phyloP scores from a whole-genome alignment of 78 protist species.

The Emiliania huxleyi region DNA sequence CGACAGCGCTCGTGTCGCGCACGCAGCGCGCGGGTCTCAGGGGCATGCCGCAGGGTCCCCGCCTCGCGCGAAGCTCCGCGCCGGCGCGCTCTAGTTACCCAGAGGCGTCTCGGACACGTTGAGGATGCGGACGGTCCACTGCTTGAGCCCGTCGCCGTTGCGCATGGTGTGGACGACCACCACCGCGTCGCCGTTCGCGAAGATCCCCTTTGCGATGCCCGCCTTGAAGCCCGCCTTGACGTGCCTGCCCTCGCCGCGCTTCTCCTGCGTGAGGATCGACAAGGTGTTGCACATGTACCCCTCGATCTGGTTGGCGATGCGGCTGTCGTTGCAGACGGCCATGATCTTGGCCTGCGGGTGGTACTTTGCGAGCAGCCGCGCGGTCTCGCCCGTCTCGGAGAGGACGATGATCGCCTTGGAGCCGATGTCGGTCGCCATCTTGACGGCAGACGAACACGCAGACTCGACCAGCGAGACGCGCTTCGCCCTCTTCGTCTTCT shows the following conservation, averaged over 20 bases:
- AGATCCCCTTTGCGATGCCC: neutral
- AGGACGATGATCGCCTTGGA: conserved; percentile 5
- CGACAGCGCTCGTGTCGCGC: no score
- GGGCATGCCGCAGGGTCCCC: no score
- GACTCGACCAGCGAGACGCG: neutral
- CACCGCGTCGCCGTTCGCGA: neutral
- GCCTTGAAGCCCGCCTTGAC: neutral
- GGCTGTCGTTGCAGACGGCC: neutral
- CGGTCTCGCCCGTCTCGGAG: neutral
- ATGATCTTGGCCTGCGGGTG: neutral
- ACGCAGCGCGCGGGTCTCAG: no score
- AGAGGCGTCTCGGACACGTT: no score
- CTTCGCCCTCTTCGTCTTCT: neutral
- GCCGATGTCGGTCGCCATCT: neutral
- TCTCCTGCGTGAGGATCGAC: neutral
- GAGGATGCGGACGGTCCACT: conserved; percentile 3
- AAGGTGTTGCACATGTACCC: neutral
- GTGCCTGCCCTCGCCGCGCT: neutral
- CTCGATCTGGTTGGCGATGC: neutral
- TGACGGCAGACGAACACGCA: neutral
- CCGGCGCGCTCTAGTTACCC: no score
- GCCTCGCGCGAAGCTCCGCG: no score
- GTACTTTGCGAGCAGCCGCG: neutral
- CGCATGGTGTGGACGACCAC: neutral
- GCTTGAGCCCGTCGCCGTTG: neutral